phyloP scores from a whole-genome alignment of 805 yeast species.

The Hanseniaspora meyeri region DNA sequence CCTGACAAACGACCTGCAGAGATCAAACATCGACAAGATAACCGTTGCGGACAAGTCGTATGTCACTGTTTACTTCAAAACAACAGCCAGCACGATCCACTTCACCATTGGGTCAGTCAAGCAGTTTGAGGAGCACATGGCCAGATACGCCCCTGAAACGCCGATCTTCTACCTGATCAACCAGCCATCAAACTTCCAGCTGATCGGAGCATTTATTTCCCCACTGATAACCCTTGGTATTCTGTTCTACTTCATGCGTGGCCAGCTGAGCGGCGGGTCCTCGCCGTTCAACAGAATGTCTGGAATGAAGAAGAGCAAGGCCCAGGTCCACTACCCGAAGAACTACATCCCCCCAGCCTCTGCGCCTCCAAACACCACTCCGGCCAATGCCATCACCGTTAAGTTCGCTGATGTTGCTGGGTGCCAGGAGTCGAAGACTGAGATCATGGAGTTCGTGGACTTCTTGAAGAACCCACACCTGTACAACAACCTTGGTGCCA shows the following conservation, averaged over 20 bases:
- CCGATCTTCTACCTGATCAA: slow-evolving; percentile 34
- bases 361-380: slow-evolving; percentile 7
- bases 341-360: slow-evolving; percentile 8
- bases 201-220: slow-evolving; percentile 58
- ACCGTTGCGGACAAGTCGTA: slow-evolving; percentile 59
- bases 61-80: slow-evolving; percentile 33
- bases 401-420: slow-evolving; percentile 95
- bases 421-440: slow-evolving; percentile 90
- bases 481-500: slow-evolving; percentile 88
- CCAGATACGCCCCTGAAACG: slow-evolving; percentile 18
- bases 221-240: slow-evolving; percentile 74
- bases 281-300: slow-evolving; percentile 41
- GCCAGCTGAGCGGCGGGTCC: slow-evolving; percentile 31
- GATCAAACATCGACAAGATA: slow-evolving; percentile 63
- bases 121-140: slow-evolving; percentile 72
- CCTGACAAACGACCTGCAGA: slow-evolving; percentile 40
- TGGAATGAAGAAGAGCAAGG: slow-evolving; percentile 85
- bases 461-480: slow-evolving; percentile 82
- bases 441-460: slow-evolving; percentile 93
- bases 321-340: slow-evolving; percentile 25
- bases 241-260: slow-evolving; percentile 30
- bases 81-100: slow-evolving; percentile 16
- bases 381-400: slow-evolving; percentile 34
- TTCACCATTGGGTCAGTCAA: slow-evolving; percentile 86
- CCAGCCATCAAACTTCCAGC: slow-evolving; percentile 50